Conservation (phyloP, 73 alveolate genomes). For the Paramecium sexaurelia region DNA sequence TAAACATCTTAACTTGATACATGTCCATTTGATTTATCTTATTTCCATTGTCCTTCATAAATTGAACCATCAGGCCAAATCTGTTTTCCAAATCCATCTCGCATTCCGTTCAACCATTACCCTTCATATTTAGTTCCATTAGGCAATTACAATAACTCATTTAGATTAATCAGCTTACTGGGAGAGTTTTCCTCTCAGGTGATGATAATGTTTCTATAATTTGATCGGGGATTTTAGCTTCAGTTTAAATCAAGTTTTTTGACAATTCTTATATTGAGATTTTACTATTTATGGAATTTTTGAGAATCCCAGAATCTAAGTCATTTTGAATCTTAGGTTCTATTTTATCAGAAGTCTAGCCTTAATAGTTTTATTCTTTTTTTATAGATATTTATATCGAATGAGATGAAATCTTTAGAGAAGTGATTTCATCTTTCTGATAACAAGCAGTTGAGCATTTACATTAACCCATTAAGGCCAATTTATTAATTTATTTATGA, state of each 20-base stretch:
- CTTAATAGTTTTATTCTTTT: background rate
- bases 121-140: slow-evolving; percentile 77
- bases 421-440: background rate
- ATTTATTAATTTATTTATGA: background rate
- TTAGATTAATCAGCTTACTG: background rate
- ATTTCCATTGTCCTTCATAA: slow-evolving; percentile 6
- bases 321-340: background rate
- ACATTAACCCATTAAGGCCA: background rate
- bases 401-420: background rate
- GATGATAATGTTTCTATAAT: background rate
- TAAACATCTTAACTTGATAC: background rate
- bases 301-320: background rate
- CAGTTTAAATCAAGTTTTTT: background rate
- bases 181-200: background rate
- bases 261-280: background rate
- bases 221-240: background rate
- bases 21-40: slow-evolving; percentile 78
- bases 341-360: background rate
- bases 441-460: background rate
- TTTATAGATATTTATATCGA: background rate
- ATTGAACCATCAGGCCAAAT: slow-evolving; percentile 77
- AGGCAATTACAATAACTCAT: background rate
- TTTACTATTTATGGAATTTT: background rate
- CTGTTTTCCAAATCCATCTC: slow-evolving; percentile 73
- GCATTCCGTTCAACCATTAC: slow-evolving; percentile 70